These are phyloP conservation scores for Aspergillus pseudotamarii DNA, from an alignment of 2,329 filamentous ascomycete genomes.

Conservation along the genomic window DNA sequence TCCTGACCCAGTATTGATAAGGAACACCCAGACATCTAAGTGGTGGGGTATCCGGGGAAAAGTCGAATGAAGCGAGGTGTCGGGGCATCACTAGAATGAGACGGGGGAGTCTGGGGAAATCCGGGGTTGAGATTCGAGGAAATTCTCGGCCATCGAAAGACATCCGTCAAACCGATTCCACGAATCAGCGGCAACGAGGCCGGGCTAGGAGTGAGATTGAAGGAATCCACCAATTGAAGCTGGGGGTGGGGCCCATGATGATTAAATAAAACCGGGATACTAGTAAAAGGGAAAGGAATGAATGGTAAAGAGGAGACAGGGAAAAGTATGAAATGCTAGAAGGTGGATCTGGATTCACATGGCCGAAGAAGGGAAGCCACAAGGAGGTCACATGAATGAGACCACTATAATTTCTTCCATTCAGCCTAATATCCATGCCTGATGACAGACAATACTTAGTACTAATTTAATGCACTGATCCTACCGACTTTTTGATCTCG, in stretches of 20 bases:
- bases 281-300: not conserved
- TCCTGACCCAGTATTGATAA: conserved; percentile 22
- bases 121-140: conserved; percentile 35
- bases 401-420: not conserved
- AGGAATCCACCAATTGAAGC: conserved; percentile 27
- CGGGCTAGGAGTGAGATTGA: not conserved
- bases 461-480: not conserved
- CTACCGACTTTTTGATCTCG: not conserved
- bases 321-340: not conserved
- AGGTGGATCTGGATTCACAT: not conserved
- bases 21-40: conserved; percentile 26
- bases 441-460: not conserved
- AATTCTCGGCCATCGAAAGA: conserved; percentile 27
- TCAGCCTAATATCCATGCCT: not conserved
- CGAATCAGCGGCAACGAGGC: conserved; percentile 31
- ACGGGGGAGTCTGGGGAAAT: conserved; percentile 24
- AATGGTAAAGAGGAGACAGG: not conserved
- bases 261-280: not conserved
- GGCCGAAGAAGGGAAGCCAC: not conserved
- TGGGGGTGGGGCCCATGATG: not conserved
- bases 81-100: conserved; percentile 1
- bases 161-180: conserved; percentile 26
- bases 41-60: conserved; percentile 30
- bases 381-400: not conserved
- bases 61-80: conserved; percentile 13